Conservation (phyloP, 202 grass and related monocot species). For the Alloteropsis angusta region DNA sequence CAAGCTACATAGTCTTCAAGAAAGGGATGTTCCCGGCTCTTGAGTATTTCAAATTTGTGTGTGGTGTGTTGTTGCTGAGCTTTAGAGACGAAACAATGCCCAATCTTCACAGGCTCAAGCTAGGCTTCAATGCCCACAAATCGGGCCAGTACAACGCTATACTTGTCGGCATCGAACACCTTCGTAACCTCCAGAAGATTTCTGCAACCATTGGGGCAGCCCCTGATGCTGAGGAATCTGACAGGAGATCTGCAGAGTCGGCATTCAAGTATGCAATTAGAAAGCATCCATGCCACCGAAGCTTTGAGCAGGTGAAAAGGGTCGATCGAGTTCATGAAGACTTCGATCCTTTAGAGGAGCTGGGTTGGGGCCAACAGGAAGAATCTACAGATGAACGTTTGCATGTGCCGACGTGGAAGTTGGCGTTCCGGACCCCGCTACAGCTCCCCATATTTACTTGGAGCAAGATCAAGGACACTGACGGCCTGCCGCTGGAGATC, state of each 20-base stretch:
- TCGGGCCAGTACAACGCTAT: neutral
- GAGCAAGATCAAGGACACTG: conserved; percentile 35
- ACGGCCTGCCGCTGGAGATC: conserved; percentile 38
- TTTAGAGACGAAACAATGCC: neutral
- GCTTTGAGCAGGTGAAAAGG: neutral
- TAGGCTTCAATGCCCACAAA: neutral
- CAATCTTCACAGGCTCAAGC: neutral
- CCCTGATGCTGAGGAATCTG: neutral
- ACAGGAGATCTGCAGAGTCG: neutral
- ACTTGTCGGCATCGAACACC: neutral
- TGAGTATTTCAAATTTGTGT: neutral
- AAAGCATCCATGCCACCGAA: neutral
- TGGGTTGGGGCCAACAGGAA: too few species aligned
- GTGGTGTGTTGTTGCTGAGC: neutral
- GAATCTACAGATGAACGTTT: too few species aligned
- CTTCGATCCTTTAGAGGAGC: neutral
- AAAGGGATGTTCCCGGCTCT: neutral
- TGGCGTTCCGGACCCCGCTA: conserved; percentile 36
- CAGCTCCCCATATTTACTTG: conserved; percentile 34
- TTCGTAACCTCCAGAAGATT: neutral
- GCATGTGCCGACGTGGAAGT: neutral
- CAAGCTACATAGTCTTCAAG: too few species aligned
- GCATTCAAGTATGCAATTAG: neutral
- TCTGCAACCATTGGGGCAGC: neutral
- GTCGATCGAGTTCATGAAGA: neutral